Conservation (phyloP, 1,284 basidiomycete species). For the Malassezia sympodialis region DNA sequence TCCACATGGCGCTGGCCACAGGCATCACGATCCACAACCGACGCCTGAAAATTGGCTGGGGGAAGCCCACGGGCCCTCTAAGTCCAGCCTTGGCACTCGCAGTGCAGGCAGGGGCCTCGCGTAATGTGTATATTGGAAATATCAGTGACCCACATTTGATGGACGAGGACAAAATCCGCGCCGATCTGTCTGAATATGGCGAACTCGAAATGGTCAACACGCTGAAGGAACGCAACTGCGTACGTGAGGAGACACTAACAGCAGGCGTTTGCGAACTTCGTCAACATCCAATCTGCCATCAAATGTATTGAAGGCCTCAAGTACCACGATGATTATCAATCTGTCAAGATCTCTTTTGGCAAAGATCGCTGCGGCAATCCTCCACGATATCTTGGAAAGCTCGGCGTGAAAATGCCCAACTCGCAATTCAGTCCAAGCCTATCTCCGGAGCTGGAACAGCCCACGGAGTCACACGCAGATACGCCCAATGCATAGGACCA, state of each 20-base stretch:
- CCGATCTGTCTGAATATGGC: slow-evolving; percentile 42
- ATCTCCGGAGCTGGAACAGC: background rate
- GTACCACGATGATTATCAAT: slow-evolving; percentile 39
- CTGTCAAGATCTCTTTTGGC: slow-evolving; percentile 41
- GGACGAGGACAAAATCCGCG: slow-evolving; percentile 40
- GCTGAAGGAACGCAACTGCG: slow-evolving; percentile 44
- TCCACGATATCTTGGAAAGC: slow-evolving; percentile 26
- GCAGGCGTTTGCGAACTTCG: slow-evolving; percentile 46
- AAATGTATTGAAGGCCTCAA: slow-evolving; percentile 48
- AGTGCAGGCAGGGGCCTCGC: slow-evolving; percentile 44
- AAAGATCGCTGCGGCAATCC: slow-evolving; percentile 46
- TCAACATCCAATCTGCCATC: slow-evolving; percentile 47
- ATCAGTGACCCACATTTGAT: slow-evolving; percentile 38
- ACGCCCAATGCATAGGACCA: background rate
- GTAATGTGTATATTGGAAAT: slow-evolving; percentile 47
- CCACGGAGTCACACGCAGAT: background rate
- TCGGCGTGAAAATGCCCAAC: background rate
- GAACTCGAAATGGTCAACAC: slow-evolving; percentile 46
- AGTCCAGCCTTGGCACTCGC: slow-evolving; percentile 45
- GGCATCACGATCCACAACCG: slow-evolving; percentile 47
- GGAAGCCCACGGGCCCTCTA: slow-evolving; percentile 43
- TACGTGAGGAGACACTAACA: slow-evolving; percentile 11
- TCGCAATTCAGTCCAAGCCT: background rate
- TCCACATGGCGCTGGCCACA: slow-evolving; percentile 39
- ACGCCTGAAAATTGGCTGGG: slow-evolving; percentile 46